Conservation (phyloP, 805 yeast genomes). For the Priceomyces castillae region DNA sequence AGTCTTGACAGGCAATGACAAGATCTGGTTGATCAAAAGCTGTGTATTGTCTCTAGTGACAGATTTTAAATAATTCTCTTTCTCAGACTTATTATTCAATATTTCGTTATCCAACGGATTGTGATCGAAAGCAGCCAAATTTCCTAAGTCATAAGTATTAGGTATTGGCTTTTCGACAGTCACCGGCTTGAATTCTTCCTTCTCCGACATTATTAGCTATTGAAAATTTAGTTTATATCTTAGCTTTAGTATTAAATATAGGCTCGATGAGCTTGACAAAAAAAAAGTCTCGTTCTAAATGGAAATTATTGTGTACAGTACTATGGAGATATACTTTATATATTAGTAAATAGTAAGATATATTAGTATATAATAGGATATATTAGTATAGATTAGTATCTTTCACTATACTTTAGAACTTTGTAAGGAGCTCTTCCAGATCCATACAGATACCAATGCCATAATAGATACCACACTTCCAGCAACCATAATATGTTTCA, state of each 20-base stretch:
- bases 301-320: too few relatives aligned
- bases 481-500: constrained; percentile 56
- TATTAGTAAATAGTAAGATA: too few relatives aligned
- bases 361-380: background rate
- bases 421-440: constrained; percentile 52
- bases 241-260: background rate
- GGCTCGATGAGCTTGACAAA: background rate
- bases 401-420: constrained; percentile 14
- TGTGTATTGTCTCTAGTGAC: constrained; percentile 91
- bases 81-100: constrained; percentile 51
- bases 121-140: constrained; percentile 84
- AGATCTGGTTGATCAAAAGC: constrained; percentile 81
- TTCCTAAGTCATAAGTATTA: constrained; percentile 84
- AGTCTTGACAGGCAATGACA: constrained; percentile 84
- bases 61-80: constrained; percentile 61
- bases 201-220: constrained; percentile 12
- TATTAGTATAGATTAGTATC: background rate
- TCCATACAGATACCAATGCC: constrained; percentile 61
- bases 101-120: constrained; percentile 73
- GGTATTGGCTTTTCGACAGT: constrained; percentile 92
- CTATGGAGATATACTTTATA: too few relatives aligned
- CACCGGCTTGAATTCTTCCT: constrained; percentile 55
- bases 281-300: background rate
- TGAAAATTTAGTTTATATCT: background rate
- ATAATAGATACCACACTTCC: constrained; percentile 70